Base-by-base conservation (phyloP, 257 asterid species). In the Cinchona pubescens region DNA sequence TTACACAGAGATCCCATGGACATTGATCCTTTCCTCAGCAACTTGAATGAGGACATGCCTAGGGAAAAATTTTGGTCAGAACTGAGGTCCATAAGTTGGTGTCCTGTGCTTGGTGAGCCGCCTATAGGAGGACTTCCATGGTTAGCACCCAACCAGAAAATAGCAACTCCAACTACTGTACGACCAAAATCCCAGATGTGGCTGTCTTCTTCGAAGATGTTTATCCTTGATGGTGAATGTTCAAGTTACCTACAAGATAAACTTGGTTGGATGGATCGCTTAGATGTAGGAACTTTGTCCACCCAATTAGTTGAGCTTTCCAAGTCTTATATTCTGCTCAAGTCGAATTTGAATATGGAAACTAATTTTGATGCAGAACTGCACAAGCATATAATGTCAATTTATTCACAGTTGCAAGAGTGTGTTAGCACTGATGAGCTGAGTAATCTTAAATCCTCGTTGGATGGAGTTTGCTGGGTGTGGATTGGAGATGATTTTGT, bases 401-500 rank as follows among this genome's bases (percentile, higher is more conserved):
- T 94, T 72, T 94, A 94, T 85, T 86, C 88, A 29, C 89, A 88
- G 78, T 80, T 94, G 90, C 96, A 92, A 83, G 92, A 82, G 75
- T 84, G 75, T 86, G 79, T 86, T 72, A 83, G 80, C 64, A 84
- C 86, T 37, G 92, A 78, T 63, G 88, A 90, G 76, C 76, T 88
- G 71, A 77, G 69, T 51, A 27, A 78, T 73, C 87, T 94, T 73
- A 88, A 78, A 76, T 84, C 92, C 83, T 83, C 89, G 72, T 79
- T 94, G 72, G 81, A 58, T 77, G 96, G 88, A 58, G 87, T 83
- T 79, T 76, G 80, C 75, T 94, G 97, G 96, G 94, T 94, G 80
- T 94, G 98, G 98, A 94, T 89, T 81, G 98, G 98, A 80, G 98
- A 94, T 86, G 98, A 90, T 37, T 94, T 94, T 83, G 94, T 94